Conservation (phyloP, 331 rosid species). For the Telfairia occidentalis region DNA sequence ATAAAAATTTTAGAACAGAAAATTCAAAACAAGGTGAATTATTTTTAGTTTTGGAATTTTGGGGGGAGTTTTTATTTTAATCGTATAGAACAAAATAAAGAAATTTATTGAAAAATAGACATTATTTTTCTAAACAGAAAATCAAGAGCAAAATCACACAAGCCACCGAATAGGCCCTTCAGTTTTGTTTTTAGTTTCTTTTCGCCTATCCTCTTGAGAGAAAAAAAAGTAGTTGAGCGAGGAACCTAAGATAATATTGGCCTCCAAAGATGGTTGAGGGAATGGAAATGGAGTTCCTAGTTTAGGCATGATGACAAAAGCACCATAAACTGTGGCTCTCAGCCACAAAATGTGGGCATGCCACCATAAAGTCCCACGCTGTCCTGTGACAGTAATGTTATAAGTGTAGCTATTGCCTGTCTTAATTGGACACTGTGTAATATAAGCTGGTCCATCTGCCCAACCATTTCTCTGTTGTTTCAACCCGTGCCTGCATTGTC, state of each 20-base stretch:
- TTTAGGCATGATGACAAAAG: slow-evolving; percentile 19
- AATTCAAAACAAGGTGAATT: too few species aligned
- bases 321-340: slow-evolving; percentile 21
- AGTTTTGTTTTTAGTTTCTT: not conserved
- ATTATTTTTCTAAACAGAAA: not conserved
- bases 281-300: slow-evolving; percentile 11
- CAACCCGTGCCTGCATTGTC: slow-evolving; percentile 14
- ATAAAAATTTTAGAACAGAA: too few species aligned
- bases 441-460: slow-evolving; percentile 23
- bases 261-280: slow-evolving; percentile 14
- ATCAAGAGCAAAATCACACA: not conserved
- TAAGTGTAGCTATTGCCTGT: slow-evolving; percentile 22
- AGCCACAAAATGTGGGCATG: slow-evolving; percentile 24
- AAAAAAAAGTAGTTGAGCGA: not conserved
- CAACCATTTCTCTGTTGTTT: slow-evolving; percentile 23
- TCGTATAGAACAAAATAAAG: not conserved
- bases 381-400: slow-evolving; percentile 19
- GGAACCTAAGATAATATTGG: slow-evolving; percentile 13
- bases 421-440: slow-evolving; percentile 20
- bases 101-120: not conserved
- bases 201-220: not conserved
- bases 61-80: not conserved
- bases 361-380: slow-evolving; percentile 23
- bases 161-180: not conserved
- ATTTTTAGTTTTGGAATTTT: too few species aligned